Percentiles rank a stretch among this genome's conserved stretches.
Conservation (phyloP, 495 filamentous ascomycete species). For the Trichoderma erinaceum region DNA sequence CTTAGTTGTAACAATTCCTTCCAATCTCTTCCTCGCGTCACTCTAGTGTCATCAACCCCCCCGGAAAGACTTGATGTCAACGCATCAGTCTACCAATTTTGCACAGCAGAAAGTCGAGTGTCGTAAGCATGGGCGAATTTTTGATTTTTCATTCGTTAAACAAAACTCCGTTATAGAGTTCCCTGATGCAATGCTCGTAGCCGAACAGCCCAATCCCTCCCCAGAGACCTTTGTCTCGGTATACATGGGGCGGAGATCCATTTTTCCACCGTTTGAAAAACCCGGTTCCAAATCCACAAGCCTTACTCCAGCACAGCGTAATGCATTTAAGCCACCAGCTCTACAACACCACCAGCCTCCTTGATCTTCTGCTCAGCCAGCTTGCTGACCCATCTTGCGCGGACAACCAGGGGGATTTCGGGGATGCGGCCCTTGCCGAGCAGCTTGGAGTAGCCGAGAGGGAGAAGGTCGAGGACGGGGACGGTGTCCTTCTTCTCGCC, state of each 20-base stretch:
- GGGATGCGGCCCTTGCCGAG: conserved; percentile 89
- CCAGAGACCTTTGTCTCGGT: conserved; percentile 10
- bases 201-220: conserved; percentile 16
- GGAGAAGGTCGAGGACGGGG: conserved; percentile 86
- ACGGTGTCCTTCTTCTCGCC: conserved; percentile 70
- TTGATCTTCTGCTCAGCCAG: conserved; percentile 93
- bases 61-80: not conserved
- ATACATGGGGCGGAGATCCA: conserved; percentile 1
- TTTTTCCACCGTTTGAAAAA: conserved; percentile 13
- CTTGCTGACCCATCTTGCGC: conserved; percentile 80
- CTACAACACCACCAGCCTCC: conserved; percentile 82
- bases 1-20: not conserved
- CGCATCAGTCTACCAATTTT: not conserved
- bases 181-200: conserved; percentile 20
- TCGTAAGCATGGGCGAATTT: conserved; percentile 9
- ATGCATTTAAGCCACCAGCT: conserved; percentile 73
- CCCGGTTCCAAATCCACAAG: conserved; percentile 15
- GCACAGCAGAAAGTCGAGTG: not conserved
- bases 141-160: conserved; percentile 18
- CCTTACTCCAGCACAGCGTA: conserved; percentile 13
- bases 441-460: conserved; percentile 88
- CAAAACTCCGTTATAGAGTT: conserved; percentile 20
- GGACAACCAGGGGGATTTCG: conserved; percentile 77
- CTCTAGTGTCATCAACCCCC: not conserved
- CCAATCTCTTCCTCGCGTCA: not conserved